Conservation (phyloP, 2,329 filamentous ascomycete genomes). For the Dothidotthia symphoricarpi region DNA sequence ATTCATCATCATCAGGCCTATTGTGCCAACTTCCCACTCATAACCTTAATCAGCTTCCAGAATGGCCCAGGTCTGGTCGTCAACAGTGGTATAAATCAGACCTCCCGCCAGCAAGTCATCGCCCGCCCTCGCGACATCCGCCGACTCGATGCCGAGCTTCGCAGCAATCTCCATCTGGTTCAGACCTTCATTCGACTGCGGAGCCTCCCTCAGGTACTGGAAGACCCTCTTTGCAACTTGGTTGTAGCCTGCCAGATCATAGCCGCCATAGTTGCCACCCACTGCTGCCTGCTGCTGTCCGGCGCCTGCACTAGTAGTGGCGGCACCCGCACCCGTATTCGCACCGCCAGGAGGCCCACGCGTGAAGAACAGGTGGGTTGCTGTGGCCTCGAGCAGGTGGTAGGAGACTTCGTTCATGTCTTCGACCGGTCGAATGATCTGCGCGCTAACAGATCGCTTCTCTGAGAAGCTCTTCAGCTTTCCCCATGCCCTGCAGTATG, state of each 20-base stretch:
- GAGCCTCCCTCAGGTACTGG: constrained; percentile 63
- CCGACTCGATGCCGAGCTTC: constrained; percentile 62
- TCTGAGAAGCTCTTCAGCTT: constrained; percentile 79
- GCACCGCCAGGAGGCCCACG: constrained; percentile 61
- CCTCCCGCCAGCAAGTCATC: constrained; percentile 76
- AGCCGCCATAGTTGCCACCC: constrained; percentile 36
- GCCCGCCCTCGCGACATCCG: constrained; percentile 71
- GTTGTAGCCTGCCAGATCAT: constrained; percentile 38
- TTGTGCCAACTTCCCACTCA: too few species aligned
- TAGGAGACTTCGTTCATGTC: constrained; percentile 93
- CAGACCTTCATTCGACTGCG: constrained; percentile 77
- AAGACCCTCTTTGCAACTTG: constrained; percentile 70
- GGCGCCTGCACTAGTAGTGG: constrained; percentile 28
- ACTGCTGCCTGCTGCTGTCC: constrained; percentile 19
- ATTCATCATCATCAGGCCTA: too few species aligned
- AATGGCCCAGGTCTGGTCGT: constrained; percentile 89
- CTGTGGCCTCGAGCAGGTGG: constrained; percentile 86
- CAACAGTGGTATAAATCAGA: constrained; percentile 83
- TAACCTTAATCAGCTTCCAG: constrained; percentile 56
- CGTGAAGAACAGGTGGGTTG: constrained; percentile 81
- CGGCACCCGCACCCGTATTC: constrained; percentile 39
- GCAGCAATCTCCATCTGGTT: constrained; percentile 75
- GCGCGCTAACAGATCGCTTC: constrained; percentile 76
- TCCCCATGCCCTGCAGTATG: constrained; percentile 83
- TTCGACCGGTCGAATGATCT: constrained; percentile 73